These are phyloP conservation scores for Saccharomycopsis vini DNA, from an alignment of 805 yeast species.

Conservation along the genomic window DNA sequence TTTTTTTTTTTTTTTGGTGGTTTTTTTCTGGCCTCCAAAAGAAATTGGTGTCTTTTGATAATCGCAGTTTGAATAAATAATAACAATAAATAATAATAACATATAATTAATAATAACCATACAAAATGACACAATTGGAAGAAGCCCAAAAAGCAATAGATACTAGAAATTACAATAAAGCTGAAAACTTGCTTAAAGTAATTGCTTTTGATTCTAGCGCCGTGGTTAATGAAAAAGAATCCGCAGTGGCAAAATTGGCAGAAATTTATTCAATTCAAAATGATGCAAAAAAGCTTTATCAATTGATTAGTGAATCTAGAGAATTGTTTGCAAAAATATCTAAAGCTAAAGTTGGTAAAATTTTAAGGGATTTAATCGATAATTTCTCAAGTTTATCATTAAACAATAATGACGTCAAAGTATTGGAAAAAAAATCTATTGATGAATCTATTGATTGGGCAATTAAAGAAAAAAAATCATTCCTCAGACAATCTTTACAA, in stretches of 20 bases:
- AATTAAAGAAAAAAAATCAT: slow-evolving; percentile 68
- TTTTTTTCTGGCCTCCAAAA: no score
- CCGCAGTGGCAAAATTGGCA: slow-evolving; percentile 70
- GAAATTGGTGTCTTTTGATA: no score
- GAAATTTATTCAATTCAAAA: slow-evolving; percentile 47
- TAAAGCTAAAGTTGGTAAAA: slow-evolving; percentile 90
- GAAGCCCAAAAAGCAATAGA: slow-evolving; percentile 54
- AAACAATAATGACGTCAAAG: slow-evolving; percentile 42
- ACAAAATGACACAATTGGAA: slow-evolving; percentile 29
- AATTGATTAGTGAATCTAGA: slow-evolving; percentile 61
- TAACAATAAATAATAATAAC: neutral
- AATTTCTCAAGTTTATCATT: slow-evolving; percentile 55
- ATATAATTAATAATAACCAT: no score
- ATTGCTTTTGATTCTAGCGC: slow-evolving; percentile 36
- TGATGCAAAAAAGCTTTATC: slow-evolving; percentile 43
- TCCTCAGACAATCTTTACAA: slow-evolving; percentile 81
- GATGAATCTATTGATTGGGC: slow-evolving; percentile 86
- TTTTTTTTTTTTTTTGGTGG: no score
- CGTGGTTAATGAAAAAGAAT: slow-evolving; percentile 49
- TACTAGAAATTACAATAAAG: slow-evolving; percentile 40
- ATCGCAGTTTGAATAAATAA: neutral
- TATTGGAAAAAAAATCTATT: slow-evolving; percentile 34
- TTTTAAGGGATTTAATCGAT: slow-evolving; percentile 75
- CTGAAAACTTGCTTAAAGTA: slow-evolving; percentile 51
- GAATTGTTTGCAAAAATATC: slow-evolving; percentile 70